Evolutionary conservation across 345 rosid genomes (phyloP).

Genomic region (Lepidium didymum): DNA sequence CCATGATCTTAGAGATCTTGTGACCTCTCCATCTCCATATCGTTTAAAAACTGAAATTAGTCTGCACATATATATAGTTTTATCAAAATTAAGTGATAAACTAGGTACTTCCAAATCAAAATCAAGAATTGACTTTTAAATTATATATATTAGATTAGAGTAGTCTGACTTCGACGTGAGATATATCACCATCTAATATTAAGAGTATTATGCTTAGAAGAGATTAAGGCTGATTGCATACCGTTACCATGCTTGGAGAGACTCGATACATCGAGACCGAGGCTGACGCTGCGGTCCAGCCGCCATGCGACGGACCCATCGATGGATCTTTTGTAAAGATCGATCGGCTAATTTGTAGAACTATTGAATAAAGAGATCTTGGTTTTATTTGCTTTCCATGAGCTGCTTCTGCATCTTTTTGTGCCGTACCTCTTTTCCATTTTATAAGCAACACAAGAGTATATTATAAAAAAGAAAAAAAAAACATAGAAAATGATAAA

Average conservation of each 20-base stretch:
- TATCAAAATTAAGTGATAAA: too few relatives aligned
- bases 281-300: background rate
- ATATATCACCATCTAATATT: background rate
- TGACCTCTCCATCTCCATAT: slow-evolving; percentile 7
- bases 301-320: background rate
- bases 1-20: background rate
- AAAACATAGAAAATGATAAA: background rate
- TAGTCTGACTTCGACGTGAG: too few relatives aligned
- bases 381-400: background rate
- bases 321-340: background rate
- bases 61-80: background rate
- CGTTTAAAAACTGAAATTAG: background rate
- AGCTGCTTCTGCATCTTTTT: background rate
- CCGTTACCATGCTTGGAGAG: background rate
- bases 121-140: too few relatives aligned
- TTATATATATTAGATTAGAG: too few relatives aligned
- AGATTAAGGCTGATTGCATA: background rate
- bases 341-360: background rate
- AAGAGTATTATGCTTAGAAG: background rate
- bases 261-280: background rate
- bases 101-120: too few relatives aligned
- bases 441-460: slow-evolving; percentile 3
- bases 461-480: background rate
- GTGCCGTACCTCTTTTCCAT: background rate
- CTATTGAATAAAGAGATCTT: background rate